A percentile compares a stretch with the other conserved stretches of the same genome.
These are phyloP conservation scores for Combretum micranthum DNA, from an alignment of 345 rosid species.

Conservation along the genomic window DNA sequence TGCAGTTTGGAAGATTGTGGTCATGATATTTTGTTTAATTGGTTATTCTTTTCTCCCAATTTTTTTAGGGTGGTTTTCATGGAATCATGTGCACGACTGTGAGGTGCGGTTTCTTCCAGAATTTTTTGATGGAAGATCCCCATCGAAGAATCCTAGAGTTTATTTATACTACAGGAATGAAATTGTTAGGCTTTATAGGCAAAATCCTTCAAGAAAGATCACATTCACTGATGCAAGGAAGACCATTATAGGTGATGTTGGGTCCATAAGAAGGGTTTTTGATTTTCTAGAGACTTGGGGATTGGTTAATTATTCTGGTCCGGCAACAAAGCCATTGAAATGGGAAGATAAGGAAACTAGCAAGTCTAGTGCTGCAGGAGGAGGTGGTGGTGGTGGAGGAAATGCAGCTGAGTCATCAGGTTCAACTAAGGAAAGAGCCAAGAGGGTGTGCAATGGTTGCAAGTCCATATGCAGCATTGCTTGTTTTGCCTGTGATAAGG, in stretches of 20 bases:
- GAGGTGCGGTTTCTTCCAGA: conserved; percentile 73
- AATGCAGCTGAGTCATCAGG: conserved; percentile 21
- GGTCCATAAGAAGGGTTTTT: conserved; percentile 82
- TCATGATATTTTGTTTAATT: background rate
- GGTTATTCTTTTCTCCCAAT: background rate
- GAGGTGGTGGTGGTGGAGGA: conserved; percentile 3
- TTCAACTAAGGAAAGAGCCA: conserved; percentile 32
- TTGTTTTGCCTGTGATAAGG: conserved; percentile 89
- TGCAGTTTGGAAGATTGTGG: background rate
- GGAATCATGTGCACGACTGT: conserved; percentile 53
- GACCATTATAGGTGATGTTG: conserved; percentile 76
- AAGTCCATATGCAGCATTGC: conserved; percentile 73
- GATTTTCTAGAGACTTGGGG: conserved; percentile 94
- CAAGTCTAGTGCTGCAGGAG: conserved; percentile 28
- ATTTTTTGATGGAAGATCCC: conserved; percentile 59
- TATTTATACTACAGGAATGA: conserved; percentile 72
- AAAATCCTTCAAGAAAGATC: conserved; percentile 55
- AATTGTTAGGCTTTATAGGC: conserved; percentile 54
- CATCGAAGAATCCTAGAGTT: conserved; percentile 52
- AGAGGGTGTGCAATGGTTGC: conserved; percentile 75
- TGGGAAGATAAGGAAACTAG: conserved; percentile 77
- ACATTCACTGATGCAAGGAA: conserved; percentile 79
- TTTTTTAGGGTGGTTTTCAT: conserved; percentile 77
- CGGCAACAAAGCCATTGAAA: conserved; percentile 54
- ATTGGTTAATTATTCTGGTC: conserved; percentile 55